Base-by-base conservation (phyloP, 345 rosid species). In the Arabis hirsuta region DNA sequence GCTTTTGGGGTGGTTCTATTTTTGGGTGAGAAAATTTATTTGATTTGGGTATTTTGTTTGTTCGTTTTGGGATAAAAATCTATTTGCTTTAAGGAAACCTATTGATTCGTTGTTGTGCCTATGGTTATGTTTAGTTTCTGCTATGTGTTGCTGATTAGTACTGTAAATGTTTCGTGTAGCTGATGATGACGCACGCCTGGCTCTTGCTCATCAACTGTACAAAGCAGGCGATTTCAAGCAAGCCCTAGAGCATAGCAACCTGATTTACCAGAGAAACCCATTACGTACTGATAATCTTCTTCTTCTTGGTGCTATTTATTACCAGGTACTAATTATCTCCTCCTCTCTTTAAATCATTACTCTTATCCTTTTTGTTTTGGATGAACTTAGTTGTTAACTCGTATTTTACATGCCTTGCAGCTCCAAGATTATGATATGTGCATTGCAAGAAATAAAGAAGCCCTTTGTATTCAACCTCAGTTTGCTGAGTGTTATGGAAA, bases 401-500 rank as follows among this genome's bases (percentile, higher is more conserved):
- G 19, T 38, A 22, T 48, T 10, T 9, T 61, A n/a, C 19, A 10
- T 67, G 65, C 41, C 5, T 4, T 57, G 67, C 69, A 96, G 99
- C 78, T 96, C 78, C 99, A 88, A 69, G 94, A 96, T 52, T 92
- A 86, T 85, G 99, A 96, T 81, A 88, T 86, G 91, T 96, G 99
- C 90, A 90, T 96, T 65, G 79, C 84, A 3, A 90, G 86, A 81
- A 96, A 96, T 69, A 95, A 96, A 79, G 99, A 96, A 83, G 99
- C 99, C 48, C 95, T 96, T 77, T 86, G 81, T 48, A 81, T 92
- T 53, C 92, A 92, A 42, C 99, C 98, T 32, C 94, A 77, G 58
- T 96, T 92, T 77, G 98, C 99, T 12, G 99, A 96, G 85, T 96
- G 99, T 78, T 96, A 90, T 79, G 99, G 99, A 48, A 96, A 96